These are phyloP conservation scores for Eucalyptus pumila DNA, from an alignment of 345 rosid genomes.

Conservation along the genomic window DNA sequence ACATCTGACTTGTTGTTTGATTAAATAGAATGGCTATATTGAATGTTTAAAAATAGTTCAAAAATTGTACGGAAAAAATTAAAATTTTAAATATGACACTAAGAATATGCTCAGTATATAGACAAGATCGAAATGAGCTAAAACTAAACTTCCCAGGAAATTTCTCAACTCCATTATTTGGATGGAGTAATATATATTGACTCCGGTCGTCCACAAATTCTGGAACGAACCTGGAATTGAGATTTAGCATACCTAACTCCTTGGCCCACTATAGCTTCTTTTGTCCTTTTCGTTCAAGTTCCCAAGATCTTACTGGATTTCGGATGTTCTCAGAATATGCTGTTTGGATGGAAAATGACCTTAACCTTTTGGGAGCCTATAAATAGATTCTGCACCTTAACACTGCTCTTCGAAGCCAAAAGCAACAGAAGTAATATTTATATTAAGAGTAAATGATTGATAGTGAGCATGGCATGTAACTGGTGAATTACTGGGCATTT, in stretches of 20 bases:
- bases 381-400: background rate
- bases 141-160: background rate
- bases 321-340: background rate
- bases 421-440: background rate
- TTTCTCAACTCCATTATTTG: background rate
- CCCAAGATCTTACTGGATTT: background rate
- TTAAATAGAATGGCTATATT: fast-evolving
- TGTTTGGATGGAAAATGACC: background rate
- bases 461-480: background rate
- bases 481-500: constrained; percentile 16
- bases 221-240: background rate
- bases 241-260: background rate
- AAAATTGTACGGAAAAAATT: fast-evolving
- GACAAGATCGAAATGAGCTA: background rate
- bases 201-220: background rate
- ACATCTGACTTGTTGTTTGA: background rate
- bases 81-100: background rate
- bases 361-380: background rate
- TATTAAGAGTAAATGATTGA: background rate
- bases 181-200: background rate
- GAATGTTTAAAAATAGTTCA: background rate
- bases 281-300: background rate
- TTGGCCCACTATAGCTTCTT: background rate
- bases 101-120: background rate
- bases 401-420: background rate